Conservation (phyloP, 495 filamentous ascomycete genomes). For the Chlorociboria aeruginascens region DNA sequence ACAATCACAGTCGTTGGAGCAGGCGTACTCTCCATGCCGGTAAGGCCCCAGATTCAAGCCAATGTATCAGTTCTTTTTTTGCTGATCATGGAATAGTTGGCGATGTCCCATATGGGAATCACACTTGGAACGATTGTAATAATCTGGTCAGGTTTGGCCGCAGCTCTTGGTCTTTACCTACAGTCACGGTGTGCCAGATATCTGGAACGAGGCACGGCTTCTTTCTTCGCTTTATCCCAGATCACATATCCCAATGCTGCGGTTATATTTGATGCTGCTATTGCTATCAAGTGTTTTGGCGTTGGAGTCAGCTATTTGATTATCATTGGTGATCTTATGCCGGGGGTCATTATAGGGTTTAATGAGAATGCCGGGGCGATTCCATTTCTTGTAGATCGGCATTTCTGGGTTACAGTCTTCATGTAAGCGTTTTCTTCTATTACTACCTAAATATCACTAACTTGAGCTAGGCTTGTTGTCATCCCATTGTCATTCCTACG, state of each 20-base stretch:
- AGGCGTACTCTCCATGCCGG: constrained; percentile 48
- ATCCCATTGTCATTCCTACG: constrained; percentile 89
- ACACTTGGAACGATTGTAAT: constrained; percentile 72
- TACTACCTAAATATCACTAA: constrained; percentile 4
- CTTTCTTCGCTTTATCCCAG: constrained; percentile 91
- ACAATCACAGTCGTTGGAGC: constrained; percentile 68
- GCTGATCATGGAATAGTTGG: constrained; percentile 56
- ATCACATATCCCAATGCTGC: constrained; percentile 94
- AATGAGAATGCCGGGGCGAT: constrained; percentile 42
- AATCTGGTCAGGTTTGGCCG: constrained; percentile 76
- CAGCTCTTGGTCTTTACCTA: constrained; percentile 89
- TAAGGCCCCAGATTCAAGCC: too few species aligned
- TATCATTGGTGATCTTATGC: constrained; percentile 97
- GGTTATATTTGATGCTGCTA: constrained; percentile 89
- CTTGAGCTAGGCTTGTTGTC: constrained; percentile 58
- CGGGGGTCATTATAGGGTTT: constrained; percentile 76
- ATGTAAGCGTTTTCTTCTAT: constrained; percentile 43
- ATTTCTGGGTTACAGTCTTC: constrained; percentile 98
- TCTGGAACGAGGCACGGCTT: constrained; percentile 64
- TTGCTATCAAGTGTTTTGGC: constrained; percentile 96
- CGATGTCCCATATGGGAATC: constrained; percentile 86
- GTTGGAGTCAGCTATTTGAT: constrained; percentile 96
- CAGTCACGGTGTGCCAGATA: constrained; percentile 88
- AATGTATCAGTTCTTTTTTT: too few species aligned
- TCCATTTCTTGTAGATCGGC: constrained; percentile 70